A percentile compares a stretch with the other conserved stretches of the same genome.
phyloP scores from a whole-genome alignment of 2,329 filamentous ascomycete genomes.

The Ascocoryne sarcoides region DNA sequence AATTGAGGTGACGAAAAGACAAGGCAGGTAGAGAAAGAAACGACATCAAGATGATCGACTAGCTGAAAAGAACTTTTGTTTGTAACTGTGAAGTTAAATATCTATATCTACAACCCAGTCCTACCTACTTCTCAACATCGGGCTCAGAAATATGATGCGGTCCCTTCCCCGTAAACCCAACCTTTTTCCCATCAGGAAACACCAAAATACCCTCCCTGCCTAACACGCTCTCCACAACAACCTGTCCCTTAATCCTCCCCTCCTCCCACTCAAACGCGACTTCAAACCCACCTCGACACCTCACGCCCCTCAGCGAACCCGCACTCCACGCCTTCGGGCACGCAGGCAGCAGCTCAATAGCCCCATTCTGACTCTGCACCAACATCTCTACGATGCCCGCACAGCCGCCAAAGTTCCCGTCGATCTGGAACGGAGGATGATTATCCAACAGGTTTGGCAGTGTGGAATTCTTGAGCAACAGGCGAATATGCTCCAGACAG shows the following conservation, averaged over 20 bases:
- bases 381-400: constrained; percentile 39
- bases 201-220: not conserved
- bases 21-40: too few relatives aligned
- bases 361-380: constrained; percentile 31
- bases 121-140: too few relatives aligned
- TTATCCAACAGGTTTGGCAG: constrained; percentile 37
- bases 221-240: not conserved
- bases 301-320: constrained; percentile 29
- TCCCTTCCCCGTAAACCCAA: not conserved
- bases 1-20: too few relatives aligned
- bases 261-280: constrained; percentile 13
- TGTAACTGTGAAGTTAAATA: too few relatives aligned
- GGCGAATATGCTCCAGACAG: constrained; percentile 31
- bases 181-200: not conserved
- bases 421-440: constrained; percentile 40
- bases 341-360: constrained; percentile 33
- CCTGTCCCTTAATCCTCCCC: not conserved
- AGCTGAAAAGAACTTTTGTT: too few relatives aligned
- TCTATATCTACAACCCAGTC: too few relatives aligned
- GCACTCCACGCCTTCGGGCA: constrained; percentile 30
- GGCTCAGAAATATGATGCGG: not conserved
- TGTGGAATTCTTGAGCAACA: constrained; percentile 34
- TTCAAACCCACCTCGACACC: constrained; percentile 30
- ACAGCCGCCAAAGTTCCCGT: constrained; percentile 42
- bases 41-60: too few relatives aligned